Evolutionary conservation across 1,284 basidiomycete genomes (phyloP).

Genomic region (Boletus nobilissimus): DNA sequence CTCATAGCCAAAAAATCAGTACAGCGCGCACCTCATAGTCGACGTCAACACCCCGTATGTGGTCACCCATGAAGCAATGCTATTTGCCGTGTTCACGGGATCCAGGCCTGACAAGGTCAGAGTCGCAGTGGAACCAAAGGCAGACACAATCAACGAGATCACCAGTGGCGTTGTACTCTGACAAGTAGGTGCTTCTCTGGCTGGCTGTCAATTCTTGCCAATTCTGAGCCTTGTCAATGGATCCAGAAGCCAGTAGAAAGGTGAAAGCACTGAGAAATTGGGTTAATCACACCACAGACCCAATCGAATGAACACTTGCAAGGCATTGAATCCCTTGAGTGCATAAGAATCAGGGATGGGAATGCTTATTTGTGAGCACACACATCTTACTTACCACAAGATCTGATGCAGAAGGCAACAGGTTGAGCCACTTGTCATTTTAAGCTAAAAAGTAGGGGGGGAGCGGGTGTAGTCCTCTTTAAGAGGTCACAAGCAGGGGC

Average conservation of each 20-base stretch:
- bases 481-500: constrained; percentile 51
- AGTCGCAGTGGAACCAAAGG: constrained; percentile 62
- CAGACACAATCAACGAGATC: constrained; percentile 60
- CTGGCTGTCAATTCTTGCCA: constrained; percentile 49
- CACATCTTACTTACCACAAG: constrained; percentile 47
- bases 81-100: constrained; percentile 54
- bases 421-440: constrained; percentile 53
- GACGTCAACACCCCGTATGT: constrained; percentile 62
- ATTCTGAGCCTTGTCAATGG: constrained; percentile 57
- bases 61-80: constrained; percentile 59
- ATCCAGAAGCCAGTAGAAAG: constrained; percentile 55
- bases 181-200: constrained; percentile 50
- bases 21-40: constrained; percentile 61
- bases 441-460: constrained; percentile 57
- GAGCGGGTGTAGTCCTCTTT: constrained; percentile 45
- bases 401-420: constrained; percentile 51
- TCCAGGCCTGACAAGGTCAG: constrained; percentile 58
- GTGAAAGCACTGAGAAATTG: constrained; percentile 51
- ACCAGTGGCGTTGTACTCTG: constrained; percentile 57
- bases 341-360: too few species aligned
- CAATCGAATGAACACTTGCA: constrained; percentile 46
- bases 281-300: background rate
- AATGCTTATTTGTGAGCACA: constrained; percentile 31
- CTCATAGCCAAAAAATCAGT: background rate
- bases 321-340: constrained; percentile 63